Evolutionary conservation across 202 grass and related monocot genomes (phyloP).

Genomic region (Panicum hallii): DNA sequence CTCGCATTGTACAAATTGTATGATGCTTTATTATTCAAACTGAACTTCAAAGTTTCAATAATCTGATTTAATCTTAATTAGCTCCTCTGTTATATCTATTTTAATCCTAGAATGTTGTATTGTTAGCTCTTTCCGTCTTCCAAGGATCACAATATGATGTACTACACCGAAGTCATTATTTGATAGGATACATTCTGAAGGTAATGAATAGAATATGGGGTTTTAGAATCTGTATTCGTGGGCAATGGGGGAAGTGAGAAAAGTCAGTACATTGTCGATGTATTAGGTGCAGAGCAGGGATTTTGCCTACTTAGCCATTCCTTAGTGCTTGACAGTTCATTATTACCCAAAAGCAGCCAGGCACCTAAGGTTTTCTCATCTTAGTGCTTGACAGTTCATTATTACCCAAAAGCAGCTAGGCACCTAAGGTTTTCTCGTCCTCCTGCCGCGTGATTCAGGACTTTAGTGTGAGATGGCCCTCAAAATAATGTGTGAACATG

Average conservation of each 20-base stretch:
- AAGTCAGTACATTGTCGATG: not conserved
- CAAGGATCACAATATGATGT: not conserved
- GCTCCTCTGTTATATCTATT: not conserved
- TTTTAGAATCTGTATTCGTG: not conserved
- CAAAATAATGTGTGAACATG: constrained; percentile 25
- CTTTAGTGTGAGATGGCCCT: not conserved
- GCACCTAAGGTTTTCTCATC: constrained; percentile 3
- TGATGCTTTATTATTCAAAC: constrained; percentile 14
- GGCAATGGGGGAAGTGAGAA: constrained; percentile 8
- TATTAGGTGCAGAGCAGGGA: not conserved
- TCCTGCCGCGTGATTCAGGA: not conserved
- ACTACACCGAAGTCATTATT: not conserved
- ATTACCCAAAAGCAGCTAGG: constrained; percentile 19
- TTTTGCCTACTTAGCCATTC: constrained; percentile 6
- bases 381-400: not conserved
- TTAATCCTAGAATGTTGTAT: constrained; percentile 13
- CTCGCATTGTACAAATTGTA: constrained; percentile 4
- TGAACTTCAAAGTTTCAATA: not conserved
- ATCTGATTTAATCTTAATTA: constrained; percentile 13
- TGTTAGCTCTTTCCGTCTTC: constrained; percentile 19
- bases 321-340: not conserved
- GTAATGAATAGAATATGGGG: constrained; percentile 8
- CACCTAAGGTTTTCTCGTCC: constrained; percentile 6
- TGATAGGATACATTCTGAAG: constrained; percentile 16
- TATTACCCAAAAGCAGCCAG: constrained; percentile 25